Base-by-base conservation (phyloP, 306 rosid species). In the Vigna reflexopilosa region DNA sequence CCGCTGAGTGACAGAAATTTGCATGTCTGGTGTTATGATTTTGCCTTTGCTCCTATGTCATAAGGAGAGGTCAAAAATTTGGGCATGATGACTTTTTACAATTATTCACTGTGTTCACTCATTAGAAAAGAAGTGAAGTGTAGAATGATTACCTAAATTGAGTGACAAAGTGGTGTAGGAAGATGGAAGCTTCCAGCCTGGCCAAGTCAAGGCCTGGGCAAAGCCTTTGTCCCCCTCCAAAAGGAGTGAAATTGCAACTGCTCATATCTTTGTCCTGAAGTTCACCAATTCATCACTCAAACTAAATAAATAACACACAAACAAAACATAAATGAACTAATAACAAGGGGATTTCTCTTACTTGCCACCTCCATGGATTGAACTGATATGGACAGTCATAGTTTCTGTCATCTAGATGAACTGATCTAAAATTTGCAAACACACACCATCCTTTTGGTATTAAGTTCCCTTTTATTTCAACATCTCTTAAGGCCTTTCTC, bases 281-380 rank as follows among this genome's bases (percentile, higher is more conserved):
- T 38, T 36, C 40, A 3, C 19, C 50, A 68, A 55, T 66, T 48
- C 75, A 72, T 78, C 61, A 83, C 19, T 70, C 63, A 24, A 62
- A 38, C 48, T 76, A 76, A 44, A 50, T 61, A 73, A 9, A 7
- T 9, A 30, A 50, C 71, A 81, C 6, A 50, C 1, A 14, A 62
- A 52, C 16, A 26, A 80, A 50, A 44, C 9, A 72, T 51, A 24
- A 5, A 54, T 10, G 67, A 54, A 72, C 26, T 47, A 52, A 62
- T 47, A 42, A 62, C 30, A 57, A 65, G 3, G 34, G 57, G 67
- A 19, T 7, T 38, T 71, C 36, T 83, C 93, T 84, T 87, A 95
- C 99, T 74, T 95, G 92, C 99, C 99, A 95, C 83, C 99, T 92
- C 99, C 98, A 93, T 82, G 99, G 99, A 83, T 95, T 91, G 86